These are phyloP conservation scores for Geotrichum europaeum DNA, from an alignment of 1,139 yeast genomes.

Conservation along the genomic window DNA sequence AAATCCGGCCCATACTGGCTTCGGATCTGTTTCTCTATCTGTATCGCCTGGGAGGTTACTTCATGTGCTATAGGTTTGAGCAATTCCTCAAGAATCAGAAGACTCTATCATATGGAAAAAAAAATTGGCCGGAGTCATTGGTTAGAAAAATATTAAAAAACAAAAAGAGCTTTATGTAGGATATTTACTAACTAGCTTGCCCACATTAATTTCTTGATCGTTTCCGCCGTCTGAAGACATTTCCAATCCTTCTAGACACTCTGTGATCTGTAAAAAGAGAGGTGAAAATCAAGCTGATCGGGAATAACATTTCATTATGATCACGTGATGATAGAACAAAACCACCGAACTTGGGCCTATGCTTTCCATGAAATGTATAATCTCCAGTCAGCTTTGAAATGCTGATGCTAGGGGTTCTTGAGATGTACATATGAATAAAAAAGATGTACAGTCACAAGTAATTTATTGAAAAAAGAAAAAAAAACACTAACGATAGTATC, in stretches of 20 bases:
- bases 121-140: background rate
- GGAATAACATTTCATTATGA: background rate
- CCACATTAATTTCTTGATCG: background rate
- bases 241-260: background rate
- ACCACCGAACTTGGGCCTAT: background rate
- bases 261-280: background rate
- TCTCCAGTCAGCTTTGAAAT: background rate
- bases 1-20: constrained; percentile 29
- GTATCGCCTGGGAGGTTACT: constrained; percentile 37
- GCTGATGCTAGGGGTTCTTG: too few relatives aligned
- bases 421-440: background rate
- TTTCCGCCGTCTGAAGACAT: constrained; percentile 1
- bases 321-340: background rate
- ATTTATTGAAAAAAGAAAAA: background rate
- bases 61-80: constrained; percentile 41
- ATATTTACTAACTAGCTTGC: constrained; percentile 3
- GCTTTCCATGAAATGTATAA: background rate
- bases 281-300: background rate
- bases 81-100: constrained; percentile 37
- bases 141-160: background rate
- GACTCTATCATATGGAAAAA: constrained; percentile 21
- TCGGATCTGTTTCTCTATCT: constrained; percentile 38
- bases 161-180: background rate
- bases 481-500: constrained; percentile 6
- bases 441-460: background rate